These are phyloP conservation scores for Penicillium sp. DNA, from an alignment of 2,329 filamentous ascomycete genomes.

Conservation along the genomic window DNA sequence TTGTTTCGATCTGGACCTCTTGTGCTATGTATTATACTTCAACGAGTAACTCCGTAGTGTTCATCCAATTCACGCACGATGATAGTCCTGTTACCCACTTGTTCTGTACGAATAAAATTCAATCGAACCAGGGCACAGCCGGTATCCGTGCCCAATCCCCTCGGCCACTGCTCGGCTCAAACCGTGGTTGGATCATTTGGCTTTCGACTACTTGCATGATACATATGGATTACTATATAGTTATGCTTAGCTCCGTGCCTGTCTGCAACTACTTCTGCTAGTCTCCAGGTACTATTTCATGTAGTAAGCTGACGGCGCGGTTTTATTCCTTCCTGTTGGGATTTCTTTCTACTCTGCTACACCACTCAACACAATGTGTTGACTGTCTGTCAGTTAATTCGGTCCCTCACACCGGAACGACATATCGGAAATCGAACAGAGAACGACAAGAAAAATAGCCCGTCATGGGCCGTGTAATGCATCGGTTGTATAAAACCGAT, in stretches of 20 bases:
- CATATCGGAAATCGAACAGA: too few relatives aligned
- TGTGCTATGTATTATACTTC: too few relatives aligned
- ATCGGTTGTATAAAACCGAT: conserved; percentile 40
- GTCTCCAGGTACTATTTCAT: not conserved
- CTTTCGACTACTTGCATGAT: not conserved
- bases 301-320: not conserved
- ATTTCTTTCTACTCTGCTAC: too few relatives aligned
- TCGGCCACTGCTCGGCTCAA: not conserved
- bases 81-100: too few relatives aligned
- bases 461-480: conserved; percentile 32
- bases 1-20: too few relatives aligned
- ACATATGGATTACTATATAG: not conserved
- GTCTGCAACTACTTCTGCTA: not conserved
- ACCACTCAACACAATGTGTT: not conserved
- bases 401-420: too few relatives aligned
- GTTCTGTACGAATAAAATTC: not conserved
- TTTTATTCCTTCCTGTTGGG: not conserved
- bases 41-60: too few relatives aligned
- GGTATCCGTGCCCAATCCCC: not conserved
- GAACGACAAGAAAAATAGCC: too few relatives aligned
- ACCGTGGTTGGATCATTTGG: conserved; percentile 4
- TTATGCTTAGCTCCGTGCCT: not conserved
- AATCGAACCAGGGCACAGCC: too few relatives aligned
- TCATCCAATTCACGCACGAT: too few relatives aligned
- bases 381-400: not conserved